Evolutionary conservation across 805 yeast genomes (phyloP).

Genomic region (Kazachstania psychrophila): DNA sequence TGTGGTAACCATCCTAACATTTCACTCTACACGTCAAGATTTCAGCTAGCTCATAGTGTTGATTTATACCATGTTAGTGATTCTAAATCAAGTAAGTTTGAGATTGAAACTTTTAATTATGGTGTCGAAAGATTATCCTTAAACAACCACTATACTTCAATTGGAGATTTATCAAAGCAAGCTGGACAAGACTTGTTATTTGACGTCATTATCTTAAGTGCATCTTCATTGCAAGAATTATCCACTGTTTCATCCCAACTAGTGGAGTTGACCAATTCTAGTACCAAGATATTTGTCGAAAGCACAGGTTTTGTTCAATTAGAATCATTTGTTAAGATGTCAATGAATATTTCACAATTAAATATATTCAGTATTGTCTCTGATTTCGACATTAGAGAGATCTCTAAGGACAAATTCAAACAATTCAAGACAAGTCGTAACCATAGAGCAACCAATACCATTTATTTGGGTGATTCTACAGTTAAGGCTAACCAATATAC

Average conservation of each 20-base stretch:
- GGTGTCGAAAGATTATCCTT: constrained; percentile 22
- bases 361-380: constrained; percentile 50
- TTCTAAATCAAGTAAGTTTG: constrained; percentile 17
- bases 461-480: constrained; percentile 34
- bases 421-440: constrained; percentile 21
- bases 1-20: constrained; percentile 27
- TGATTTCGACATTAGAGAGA: constrained; percentile 46
- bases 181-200: constrained; percentile 14
- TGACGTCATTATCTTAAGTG: constrained; percentile 41
- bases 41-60: constrained; percentile 30
- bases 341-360: constrained; percentile 30
- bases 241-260: constrained; percentile 35
- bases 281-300: constrained; percentile 52
- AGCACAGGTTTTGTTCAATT: constrained; percentile 63
- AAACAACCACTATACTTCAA: constrained; percentile 22
- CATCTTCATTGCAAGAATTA: constrained; percentile 43
- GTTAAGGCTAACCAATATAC: constrained; percentile 12
- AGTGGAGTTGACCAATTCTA: constrained; percentile 31
- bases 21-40: constrained; percentile 25
- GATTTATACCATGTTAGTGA: constrained; percentile 26
- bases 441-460: constrained; percentile 35
- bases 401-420: constrained; percentile 27
- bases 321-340: constrained; percentile 55
- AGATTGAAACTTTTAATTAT: constrained; percentile 21
- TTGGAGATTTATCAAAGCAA: constrained; percentile 10